Evolutionary conservation across 1,139 yeast species (phyloP).

Genomic region (Saccharomyces hybrid): DNA sequence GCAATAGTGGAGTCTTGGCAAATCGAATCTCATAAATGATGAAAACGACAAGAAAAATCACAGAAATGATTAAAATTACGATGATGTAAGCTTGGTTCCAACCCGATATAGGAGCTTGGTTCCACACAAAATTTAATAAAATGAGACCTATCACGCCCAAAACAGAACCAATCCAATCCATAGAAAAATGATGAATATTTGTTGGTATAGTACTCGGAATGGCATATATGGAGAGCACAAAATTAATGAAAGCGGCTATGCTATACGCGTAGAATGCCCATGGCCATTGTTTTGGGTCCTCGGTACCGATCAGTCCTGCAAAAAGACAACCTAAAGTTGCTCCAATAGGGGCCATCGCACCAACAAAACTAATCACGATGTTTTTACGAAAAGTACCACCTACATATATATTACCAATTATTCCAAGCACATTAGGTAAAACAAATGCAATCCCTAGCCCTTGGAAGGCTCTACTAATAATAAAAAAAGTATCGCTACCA

Average conservation of each 20-base stretch:
- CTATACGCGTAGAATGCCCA: constrained; percentile 46
- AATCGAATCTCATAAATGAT: constrained; percentile 25
- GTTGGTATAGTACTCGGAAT: constrained; percentile 34
- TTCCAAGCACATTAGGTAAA: constrained; percentile 47
- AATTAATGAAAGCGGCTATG: constrained; percentile 33
- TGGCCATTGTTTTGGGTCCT: constrained; percentile 38
- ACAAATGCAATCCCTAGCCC: constrained; percentile 49
- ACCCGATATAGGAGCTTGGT: constrained; percentile 48
- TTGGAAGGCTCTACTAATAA: constrained; percentile 45
- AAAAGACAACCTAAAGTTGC: constrained; percentile 44
- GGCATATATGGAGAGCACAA: constrained; percentile 28
- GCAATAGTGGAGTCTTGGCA: constrained; percentile 39
- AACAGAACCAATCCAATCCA: constrained; percentile 42
- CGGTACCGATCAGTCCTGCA: constrained; percentile 41
- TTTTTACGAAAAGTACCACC: constrained; percentile 41
- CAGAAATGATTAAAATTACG: constrained; percentile 38
- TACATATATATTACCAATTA: constrained; percentile 42
- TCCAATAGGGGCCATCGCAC: constrained; percentile 50
- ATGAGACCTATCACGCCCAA: constrained; percentile 43
- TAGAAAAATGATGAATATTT: constrained; percentile 19
- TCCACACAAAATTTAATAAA: constrained; percentile 45
- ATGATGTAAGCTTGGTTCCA: constrained; percentile 43
- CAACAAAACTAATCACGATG: constrained; percentile 43
- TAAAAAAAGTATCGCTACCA: constrained; percentile 40
- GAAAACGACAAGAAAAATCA: constrained; percentile 32